Evolutionary conservation across 2,329 filamentous ascomycete genomes (phyloP).

Genomic region (Cercospora sojina): DNA sequence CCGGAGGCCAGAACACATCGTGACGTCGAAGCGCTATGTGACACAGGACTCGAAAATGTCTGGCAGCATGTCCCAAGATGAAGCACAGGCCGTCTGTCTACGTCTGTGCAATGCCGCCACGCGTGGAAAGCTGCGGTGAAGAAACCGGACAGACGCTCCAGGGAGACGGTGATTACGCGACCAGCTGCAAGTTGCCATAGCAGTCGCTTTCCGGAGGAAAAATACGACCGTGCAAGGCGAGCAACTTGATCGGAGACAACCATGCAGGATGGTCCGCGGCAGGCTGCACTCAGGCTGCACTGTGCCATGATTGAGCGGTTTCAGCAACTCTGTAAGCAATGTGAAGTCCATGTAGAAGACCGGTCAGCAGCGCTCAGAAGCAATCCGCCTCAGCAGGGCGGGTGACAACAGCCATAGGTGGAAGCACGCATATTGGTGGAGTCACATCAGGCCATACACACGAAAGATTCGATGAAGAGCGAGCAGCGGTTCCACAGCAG

Average conservation of each 20-base stretch:
- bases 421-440: neutral
- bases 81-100: neutral
- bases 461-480: neutral
- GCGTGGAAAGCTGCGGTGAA: neutral
- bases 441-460: neutral
- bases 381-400: neutral
- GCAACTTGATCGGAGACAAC: neutral
- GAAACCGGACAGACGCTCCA: neutral
- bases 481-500: neutral
- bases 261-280: neutral
- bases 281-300: neutral
- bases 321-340: neutral
- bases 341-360: neutral
- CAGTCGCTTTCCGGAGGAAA: neutral
- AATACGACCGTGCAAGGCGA: neutral
- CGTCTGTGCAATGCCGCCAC: neutral
- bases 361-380: neutral
- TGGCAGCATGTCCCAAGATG: neutral
- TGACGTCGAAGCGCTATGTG: neutral
- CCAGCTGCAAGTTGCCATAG: neutral
- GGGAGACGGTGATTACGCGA: neutral
- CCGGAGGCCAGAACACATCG: neutral
- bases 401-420: neutral
- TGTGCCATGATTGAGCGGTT: neutral
- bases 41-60: neutral